These are phyloP conservation scores for Rhizophagus clarus DNA, from an alignment of 192 early-diverging fungal genomes.

Conservation along the genomic window DNA sequence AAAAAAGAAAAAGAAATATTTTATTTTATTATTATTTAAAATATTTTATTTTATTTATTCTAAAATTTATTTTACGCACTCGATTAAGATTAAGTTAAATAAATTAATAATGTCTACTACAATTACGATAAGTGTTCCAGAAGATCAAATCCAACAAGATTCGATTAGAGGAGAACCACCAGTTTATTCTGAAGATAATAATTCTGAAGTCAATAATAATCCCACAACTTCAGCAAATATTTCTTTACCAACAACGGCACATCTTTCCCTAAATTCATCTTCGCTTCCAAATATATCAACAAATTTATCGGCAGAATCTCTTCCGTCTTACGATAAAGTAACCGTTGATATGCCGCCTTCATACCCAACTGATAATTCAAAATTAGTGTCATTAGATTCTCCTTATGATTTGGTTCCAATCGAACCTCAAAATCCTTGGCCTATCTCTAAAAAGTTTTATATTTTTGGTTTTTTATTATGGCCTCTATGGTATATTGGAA, in stretches of 20 bases:
- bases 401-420: not conserved
- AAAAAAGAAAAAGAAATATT: no score
- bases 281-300: not conserved
- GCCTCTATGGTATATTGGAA: slow-evolving; percentile 19
- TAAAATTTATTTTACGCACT: no score
- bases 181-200: not conserved
- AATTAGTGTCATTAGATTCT: not conserved
- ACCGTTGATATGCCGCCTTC: slow-evolving; percentile 7
- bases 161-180: not conserved
- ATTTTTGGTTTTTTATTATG: slow-evolving; percentile 18
- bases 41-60: no score
- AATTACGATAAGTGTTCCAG: not conserved
- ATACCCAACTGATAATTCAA: not conserved
- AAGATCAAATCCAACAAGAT: not conserved
- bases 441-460: slow-evolving; percentile 15
- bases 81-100: no score
- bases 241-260: not conserved
- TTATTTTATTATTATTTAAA: no score
- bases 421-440: slow-evolving; percentile 13
- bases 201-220: not conserved
- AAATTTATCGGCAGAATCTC: not conserved
- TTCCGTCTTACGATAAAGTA: slow-evolving; percentile 8
- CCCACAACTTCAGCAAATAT: not conserved
- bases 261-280: not conserved
- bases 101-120: not conserved